These are phyloP conservation scores for Nakazawaea wickerhamii DNA, from an alignment of 805 yeast species.

Conservation along the genomic window DNA sequence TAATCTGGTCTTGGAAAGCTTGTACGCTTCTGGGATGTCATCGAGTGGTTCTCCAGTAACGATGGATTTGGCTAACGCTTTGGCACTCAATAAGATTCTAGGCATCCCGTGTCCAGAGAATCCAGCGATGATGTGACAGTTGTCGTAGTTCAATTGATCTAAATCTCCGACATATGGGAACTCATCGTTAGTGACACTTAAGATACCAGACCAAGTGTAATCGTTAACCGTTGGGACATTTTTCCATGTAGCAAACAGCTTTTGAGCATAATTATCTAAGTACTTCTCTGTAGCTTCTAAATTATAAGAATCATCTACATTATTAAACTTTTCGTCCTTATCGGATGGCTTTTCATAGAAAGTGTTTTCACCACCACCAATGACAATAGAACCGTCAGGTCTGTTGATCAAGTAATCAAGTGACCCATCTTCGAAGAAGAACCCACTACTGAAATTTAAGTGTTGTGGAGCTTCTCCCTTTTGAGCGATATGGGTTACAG, in stretches of 20 bases:
- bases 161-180: constrained; percentile 17
- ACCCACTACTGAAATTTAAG: constrained; percentile 24
- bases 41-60: constrained; percentile 9
- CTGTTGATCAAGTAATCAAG: constrained; percentile 30
- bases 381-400: constrained; percentile 33
- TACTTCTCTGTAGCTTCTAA: constrained; percentile 10
- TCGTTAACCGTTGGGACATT: constrained; percentile 6
- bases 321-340: background rate
- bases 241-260: constrained; percentile 12
- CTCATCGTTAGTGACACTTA: constrained; percentile 16
- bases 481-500: constrained; percentile 21
- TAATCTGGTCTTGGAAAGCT: constrained; percentile 13
- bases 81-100: constrained; percentile 14
- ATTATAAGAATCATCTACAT: constrained; percentile 14
- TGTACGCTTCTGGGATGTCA: constrained; percentile 14
- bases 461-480: constrained; percentile 20
- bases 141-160: constrained; percentile 6
- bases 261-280: constrained; percentile 12
- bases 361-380: constrained; percentile 24
- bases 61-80: constrained; percentile 14
- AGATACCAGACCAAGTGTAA: constrained; percentile 16
- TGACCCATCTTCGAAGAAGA: constrained; percentile 15
- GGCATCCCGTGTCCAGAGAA: constrained; percentile 18
- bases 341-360: constrained; percentile 1
- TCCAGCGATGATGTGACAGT: constrained; percentile 15